These are phyloP conservation scores for Xerocomus alliaceus DNA, from an alignment of 1,284 basidiomycete species.

Conservation along the genomic window DNA sequence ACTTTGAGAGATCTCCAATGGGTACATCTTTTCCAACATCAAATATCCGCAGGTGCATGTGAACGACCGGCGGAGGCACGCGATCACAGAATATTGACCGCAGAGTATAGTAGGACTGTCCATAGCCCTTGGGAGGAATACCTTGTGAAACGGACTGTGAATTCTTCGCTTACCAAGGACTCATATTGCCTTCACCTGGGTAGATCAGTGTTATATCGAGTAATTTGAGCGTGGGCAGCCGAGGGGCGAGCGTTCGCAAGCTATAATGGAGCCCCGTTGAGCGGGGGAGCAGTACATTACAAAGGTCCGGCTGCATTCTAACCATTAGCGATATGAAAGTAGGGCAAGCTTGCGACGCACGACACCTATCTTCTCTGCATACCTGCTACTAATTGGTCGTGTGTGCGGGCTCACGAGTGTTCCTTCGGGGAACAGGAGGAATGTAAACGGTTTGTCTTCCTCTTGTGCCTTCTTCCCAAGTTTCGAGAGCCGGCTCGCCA, in stretches of 20 bases:
- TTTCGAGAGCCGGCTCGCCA: slow-evolving; percentile 64
- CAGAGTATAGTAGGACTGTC: slow-evolving; percentile 87
- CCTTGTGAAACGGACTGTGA: slow-evolving; percentile 49
- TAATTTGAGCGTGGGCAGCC: slow-evolving; percentile 79
- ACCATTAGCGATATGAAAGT: slow-evolving; percentile 11
- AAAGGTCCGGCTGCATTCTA: slow-evolving; percentile 71
- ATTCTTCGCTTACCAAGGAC: neutral
- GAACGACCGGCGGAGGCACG: slow-evolving; percentile 83
- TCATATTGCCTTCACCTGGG: slow-evolving; percentile 62
- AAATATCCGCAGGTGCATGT: slow-evolving; percentile 85
- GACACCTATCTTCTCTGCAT: slow-evolving; percentile 81
- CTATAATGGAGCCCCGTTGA: slow-evolving; percentile 91
- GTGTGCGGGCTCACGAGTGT: slow-evolving; percentile 88
- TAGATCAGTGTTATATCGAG: slow-evolving; percentile 92
- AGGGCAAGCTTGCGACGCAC: slow-evolving; percentile 55
- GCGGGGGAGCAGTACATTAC: slow-evolving; percentile 83
- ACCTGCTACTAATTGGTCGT: slow-evolving; percentile 82
- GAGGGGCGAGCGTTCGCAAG: slow-evolving; percentile 79
- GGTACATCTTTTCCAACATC: slow-evolving; percentile 70
- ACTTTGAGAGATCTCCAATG: slow-evolving; percentile 60
- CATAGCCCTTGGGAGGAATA: slow-evolving; percentile 72
- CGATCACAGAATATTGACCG: slow-evolving; percentile 87
- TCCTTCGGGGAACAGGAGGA: slow-evolving; percentile 92
- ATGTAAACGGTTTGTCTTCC: slow-evolving; percentile 74
- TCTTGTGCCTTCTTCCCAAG: slow-evolving; percentile 66